Percentiles rank a stretch among this genome's conserved stretches.
Evolutionary conservation across 176 grass and related monocot genomes (phyloP).

Genomic region (Zoysia pacifica): DNA sequence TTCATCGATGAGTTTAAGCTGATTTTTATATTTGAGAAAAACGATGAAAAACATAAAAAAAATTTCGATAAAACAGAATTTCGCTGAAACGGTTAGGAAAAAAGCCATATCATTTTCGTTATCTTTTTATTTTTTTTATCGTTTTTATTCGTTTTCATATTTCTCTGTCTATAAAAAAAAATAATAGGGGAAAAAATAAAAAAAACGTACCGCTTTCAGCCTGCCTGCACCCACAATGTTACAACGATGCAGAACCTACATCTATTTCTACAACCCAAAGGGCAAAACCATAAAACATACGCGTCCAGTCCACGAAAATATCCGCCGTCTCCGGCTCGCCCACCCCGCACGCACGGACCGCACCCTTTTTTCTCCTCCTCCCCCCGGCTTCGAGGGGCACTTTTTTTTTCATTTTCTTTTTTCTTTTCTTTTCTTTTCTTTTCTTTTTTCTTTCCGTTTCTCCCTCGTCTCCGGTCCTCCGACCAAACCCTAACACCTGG

Average conservation of each 20-base stretch:
- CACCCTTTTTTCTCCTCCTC: neutral
- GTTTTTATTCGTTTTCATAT: no score
- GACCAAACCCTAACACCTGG: conserved; percentile 52
- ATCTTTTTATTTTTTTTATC: no score
- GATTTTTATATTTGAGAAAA: no score
- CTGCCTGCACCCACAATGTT: neutral
- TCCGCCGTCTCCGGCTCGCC: neutral
- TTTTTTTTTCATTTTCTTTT: conserved; percentile 22
- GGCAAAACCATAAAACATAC: accelerated
- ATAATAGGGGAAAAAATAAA: no score
- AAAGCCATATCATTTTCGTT: no score
- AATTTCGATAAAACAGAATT: no score
- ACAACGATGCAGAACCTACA: neutral
- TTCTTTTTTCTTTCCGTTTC: neutral
- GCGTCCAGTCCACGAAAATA: neutral
- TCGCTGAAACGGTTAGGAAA: no score
- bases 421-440: neutral
- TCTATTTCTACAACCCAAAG: accelerated
- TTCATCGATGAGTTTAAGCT: no score
- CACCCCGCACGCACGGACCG: neutral
- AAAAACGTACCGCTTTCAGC: no score
- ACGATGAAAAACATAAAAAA: no score
- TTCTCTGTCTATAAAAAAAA: no score
- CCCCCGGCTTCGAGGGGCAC: conserved; percentile 57
- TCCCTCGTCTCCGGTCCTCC: neutral